These are phyloP conservation scores for Debaryomycetaceae sp. DNA, from an alignment of 1,139 yeast genomes.

Conservation along the genomic window DNA sequence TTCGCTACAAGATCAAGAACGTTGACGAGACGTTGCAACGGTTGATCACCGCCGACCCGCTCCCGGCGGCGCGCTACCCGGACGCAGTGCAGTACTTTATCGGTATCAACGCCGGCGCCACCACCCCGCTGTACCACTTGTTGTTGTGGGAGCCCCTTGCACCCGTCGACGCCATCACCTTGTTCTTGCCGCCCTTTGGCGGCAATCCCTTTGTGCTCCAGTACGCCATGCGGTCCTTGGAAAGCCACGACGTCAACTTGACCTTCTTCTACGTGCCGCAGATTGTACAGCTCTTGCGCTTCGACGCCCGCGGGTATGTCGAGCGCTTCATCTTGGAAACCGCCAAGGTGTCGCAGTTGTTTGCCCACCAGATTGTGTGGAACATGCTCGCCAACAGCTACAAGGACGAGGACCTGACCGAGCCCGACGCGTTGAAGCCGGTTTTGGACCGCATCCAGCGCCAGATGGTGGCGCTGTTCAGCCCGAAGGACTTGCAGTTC, in stretches of 20 bases:
- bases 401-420: constrained; percentile 79
- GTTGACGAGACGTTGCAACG: constrained; percentile 42
- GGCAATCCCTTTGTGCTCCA: constrained; percentile 69
- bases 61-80: constrained; percentile 56
- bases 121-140: constrained; percentile 41
- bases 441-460: constrained; percentile 68
- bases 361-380: constrained; percentile 98
- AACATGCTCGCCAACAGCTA: constrained; percentile 92
- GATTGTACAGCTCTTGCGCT: constrained; percentile 86
- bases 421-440: constrained; percentile 84
- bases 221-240: constrained; percentile 86
- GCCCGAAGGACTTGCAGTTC: constrained; percentile 55
- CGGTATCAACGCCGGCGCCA: constrained; percentile 38
- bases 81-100: constrained; percentile 61
- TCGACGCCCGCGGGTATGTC: constrained; percentile 80
- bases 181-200: constrained; percentile 75
- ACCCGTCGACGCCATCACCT: constrained; percentile 82
- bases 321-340: constrained; percentile 88
- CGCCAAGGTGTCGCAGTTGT: constrained; percentile 83
- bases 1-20: constrained; percentile 47
- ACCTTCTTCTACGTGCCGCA: constrained; percentile 98
- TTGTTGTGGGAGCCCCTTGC: constrained; percentile 74
- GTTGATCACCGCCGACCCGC: constrained; percentile 53
- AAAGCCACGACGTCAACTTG: constrained; percentile 78
- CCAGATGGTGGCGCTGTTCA: constrained; percentile 62